These are phyloP conservation scores for Clonostachys solani DNA, from an alignment of 2,329 filamentous ascomycete genomes.

Conservation along the genomic window DNA sequence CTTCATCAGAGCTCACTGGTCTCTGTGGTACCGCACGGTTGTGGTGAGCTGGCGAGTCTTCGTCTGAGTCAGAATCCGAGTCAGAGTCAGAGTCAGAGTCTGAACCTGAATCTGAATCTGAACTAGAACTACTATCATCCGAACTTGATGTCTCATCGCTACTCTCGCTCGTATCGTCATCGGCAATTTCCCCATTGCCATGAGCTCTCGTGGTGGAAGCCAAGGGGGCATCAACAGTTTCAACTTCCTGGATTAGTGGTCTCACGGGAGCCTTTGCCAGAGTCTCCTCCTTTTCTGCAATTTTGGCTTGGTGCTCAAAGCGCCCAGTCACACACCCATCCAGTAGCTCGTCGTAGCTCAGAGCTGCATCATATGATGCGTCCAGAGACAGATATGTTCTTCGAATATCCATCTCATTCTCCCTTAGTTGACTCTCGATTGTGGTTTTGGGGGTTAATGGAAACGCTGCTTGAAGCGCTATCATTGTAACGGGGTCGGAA, in stretches of 20 bases:
- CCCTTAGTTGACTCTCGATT: conserved; percentile 27
- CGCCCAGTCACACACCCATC: conserved; percentile 15
- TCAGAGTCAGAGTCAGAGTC: conserved; percentile 11
- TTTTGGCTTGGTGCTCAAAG: background rate
- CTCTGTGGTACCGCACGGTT: too few species aligned
- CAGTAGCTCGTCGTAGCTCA: conserved; percentile 25
- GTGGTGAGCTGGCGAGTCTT: conserved; percentile 20
- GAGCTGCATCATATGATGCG: conserved; percentile 19
- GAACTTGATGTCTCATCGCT: too few species aligned
- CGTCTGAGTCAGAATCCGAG: conserved; percentile 25
- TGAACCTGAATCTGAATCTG: conserved; percentile 15
- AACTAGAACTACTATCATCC: background rate
- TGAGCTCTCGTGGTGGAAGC: too few species aligned
- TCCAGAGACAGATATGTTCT: conserved; percentile 29
- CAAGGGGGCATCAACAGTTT: background rate
- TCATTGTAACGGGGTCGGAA: background rate
- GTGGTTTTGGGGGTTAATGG: conserved; percentile 27
- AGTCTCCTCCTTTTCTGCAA: background rate
- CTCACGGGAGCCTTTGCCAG: conserved; percentile 5
- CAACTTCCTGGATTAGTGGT: conserved; percentile 20
- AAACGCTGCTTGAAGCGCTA: conserved; percentile 35
- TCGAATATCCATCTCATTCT: conserved; percentile 24
- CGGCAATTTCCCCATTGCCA: too few species aligned
- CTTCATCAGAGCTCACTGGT: background rate
- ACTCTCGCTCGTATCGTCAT: too few species aligned